Evolutionary conservation across 2,329 filamentous ascomycete genomes (phyloP).

Genomic region (Didymella sp.): DNA sequence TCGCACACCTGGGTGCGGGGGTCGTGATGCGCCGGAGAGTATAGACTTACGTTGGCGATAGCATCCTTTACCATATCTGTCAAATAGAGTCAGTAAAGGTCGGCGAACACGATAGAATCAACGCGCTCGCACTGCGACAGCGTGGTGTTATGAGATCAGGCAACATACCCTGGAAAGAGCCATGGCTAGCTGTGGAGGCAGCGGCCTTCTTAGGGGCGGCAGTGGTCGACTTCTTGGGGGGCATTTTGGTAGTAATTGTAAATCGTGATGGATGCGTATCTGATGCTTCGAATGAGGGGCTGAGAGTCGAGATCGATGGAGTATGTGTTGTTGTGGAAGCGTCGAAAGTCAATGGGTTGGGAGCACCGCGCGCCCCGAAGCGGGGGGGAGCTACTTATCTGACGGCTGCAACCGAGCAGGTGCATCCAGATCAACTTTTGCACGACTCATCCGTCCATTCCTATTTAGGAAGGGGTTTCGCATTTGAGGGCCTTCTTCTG

Average conservation of each 20-base stretch:
- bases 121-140: conserved; percentile 54
- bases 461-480: conserved; percentile 42
- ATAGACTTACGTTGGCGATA: conserved; percentile 71
- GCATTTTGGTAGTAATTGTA: conserved; percentile 59
- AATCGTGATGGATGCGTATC: conserved; percentile 32
- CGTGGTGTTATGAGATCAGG: conserved; percentile 53
- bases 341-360: conserved; percentile 34
- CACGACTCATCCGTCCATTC: conserved; percentile 35
- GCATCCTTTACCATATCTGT: conserved; percentile 77
- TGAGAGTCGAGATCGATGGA: conserved; percentile 29
- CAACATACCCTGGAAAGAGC: conserved; percentile 70
- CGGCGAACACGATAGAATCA: conserved; percentile 58
- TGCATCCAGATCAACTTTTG: conserved; percentile 42
- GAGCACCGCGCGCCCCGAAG: conserved; percentile 37
- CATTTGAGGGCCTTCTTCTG: conserved; percentile 32
- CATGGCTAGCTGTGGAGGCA: conserved; percentile 62
- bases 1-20: conserved; percentile 46
- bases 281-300: conserved; percentile 47
- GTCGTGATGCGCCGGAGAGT: conserved; percentile 56
- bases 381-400: conserved; percentile 42
- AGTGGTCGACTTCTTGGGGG: conserved; percentile 68
- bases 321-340: conserved; percentile 32
- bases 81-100: conserved; percentile 59
- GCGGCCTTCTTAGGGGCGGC: conserved; percentile 65
- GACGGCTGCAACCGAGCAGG: conserved; percentile 35